A percentile compares a stretch with the other conserved stretches of the same genome.
Conservation (phyloP, 257 asterid genomes). For the Datura wrightii region DNA sequence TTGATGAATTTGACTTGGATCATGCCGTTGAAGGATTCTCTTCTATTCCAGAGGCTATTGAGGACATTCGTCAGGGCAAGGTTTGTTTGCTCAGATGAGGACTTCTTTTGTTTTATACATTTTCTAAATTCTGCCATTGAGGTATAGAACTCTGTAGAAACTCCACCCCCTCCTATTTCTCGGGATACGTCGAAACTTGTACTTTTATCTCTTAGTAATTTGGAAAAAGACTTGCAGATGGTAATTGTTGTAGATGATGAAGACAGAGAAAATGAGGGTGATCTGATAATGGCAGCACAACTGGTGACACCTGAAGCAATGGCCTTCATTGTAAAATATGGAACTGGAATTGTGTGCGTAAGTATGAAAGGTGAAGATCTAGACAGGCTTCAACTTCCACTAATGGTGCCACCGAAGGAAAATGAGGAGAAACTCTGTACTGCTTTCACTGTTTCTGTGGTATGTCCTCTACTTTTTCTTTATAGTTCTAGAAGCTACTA, state of each 20-base stretch:
- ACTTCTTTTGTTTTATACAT: background rate
- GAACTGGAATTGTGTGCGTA: conserved; percentile 96
- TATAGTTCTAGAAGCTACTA: background rate
- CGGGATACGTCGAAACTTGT: background rate
- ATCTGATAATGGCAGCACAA: conserved; percentile 91
- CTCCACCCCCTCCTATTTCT: background rate
- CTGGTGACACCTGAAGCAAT: conserved; percentile 92
- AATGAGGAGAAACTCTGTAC: conserved; percentile 94
- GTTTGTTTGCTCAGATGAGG: conserved; percentile 43
- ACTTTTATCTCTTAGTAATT: background rate
- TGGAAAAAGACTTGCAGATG: conserved; percentile 60
- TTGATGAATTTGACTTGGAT: conserved; percentile 75
- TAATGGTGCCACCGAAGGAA: conserved; percentile 88
- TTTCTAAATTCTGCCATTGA: background rate
- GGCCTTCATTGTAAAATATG: conserved; percentile 98
- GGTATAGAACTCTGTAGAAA: background rate
- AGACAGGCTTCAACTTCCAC: conserved; percentile 82
- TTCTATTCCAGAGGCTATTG: conserved; percentile 75
- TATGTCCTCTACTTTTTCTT: conserved; percentile 40
- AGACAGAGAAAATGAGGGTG: conserved; percentile 99
- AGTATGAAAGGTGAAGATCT: conserved; percentile 93
- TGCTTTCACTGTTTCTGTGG: conserved; percentile 98
- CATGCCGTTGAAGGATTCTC: conserved; percentile 76
- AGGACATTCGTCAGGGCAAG: conserved; percentile 91
- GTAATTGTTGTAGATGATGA: conserved; percentile 97